Base-by-base conservation (phyloP, 2,329 filamentous ascomycete genomes). In the Arthrobotrys iridis region DNA sequence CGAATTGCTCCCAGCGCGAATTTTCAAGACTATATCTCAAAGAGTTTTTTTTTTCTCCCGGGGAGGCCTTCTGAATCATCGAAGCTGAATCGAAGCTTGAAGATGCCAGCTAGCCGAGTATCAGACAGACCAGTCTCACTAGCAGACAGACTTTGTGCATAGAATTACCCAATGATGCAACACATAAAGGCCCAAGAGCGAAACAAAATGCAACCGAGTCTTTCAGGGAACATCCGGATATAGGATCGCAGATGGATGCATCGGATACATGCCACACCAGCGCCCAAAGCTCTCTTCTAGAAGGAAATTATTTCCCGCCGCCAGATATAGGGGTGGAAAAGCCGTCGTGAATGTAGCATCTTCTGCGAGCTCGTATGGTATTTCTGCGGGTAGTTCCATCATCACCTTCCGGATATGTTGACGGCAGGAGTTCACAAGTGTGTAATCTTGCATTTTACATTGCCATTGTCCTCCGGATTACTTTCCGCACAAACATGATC, bases 1-100 rank as follows among this genome's bases (percentile, higher is more conserved):
- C 50, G 28, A 55, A 55, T 55, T 15, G 8, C 20, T 68, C 65
- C 65, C 43, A 18, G 43, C 41, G 26, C 20, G 24, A 45, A 26
- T 26, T 15, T 45, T 24, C 41, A 11, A 62, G 52, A 37, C 65
- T 62, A 70, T 55, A 8, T 55, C 37, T 55, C 65, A 55, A 59
- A 70, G 33, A 55, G n/a, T n/a, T n/a, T n/a, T n/a, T n/a, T n/a
- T n/a, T 24, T 48, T 60, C 59, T 59, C 35, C 57, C 55, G 11
- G 45, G 64, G 52, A 18, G 45, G 30, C 18, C 8, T 13, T 4
- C 46, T 33, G 46, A 52, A 52, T 28, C 46, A 33, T 28, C 10
- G 10, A 48, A 1, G n/a, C n/a, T n/a, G n/a, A n/a, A 2, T 24
- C 4, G 7, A 45, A 24, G 11, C 10, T 11, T 46, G 43, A 46